Conservation (phyloP, 1,139 yeast genomes). For the Candida labiduridarum region DNA sequence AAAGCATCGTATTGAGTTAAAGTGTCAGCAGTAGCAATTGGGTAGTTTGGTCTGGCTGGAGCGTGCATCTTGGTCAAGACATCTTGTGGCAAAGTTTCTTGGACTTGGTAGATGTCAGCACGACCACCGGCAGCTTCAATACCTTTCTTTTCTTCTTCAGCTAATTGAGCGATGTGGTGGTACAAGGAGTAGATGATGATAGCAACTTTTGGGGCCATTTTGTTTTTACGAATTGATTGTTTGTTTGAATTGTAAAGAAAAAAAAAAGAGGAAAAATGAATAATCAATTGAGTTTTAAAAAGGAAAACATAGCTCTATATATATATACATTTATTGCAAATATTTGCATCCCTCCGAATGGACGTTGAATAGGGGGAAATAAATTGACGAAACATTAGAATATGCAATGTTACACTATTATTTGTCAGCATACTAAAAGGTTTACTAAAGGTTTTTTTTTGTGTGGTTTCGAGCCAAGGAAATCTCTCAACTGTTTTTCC, state of each 20-base stretch:
- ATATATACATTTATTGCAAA: not conserved
- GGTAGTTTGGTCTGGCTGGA: slow-evolving; percentile 67
- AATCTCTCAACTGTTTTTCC: not conserved
- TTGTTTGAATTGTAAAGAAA: not conserved
- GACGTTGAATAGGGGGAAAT: not conserved
- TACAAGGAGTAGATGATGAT: slow-evolving; percentile 81
- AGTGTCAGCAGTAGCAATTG: slow-evolving; percentile 65
- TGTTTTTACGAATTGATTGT: slow-evolving; percentile 3
- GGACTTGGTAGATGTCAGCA: slow-evolving; percentile 75
- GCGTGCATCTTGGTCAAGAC: slow-evolving; percentile 60
- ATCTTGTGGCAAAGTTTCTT: slow-evolving; percentile 73
- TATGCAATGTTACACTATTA: not conserved
- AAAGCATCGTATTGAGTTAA: slow-evolving; percentile 70
- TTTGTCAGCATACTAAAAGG: not conserved
- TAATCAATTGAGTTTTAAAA: not conserved
- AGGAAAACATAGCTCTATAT: not conserved
- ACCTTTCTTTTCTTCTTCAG: slow-evolving; percentile 72
- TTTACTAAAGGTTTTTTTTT: not conserved
- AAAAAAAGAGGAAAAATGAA: not conserved
- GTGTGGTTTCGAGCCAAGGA: not conserved
- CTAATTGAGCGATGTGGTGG: slow-evolving; percentile 74
- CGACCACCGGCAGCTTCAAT: slow-evolving; percentile 72
- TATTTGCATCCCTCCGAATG: not conserved
- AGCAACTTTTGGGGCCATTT: slow-evolving; percentile 41
- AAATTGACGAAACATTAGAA: not conserved